Evolutionary conservation across 1,139 yeast species (phyloP).

Genomic region (Candida buenavistaensis): DNA sequence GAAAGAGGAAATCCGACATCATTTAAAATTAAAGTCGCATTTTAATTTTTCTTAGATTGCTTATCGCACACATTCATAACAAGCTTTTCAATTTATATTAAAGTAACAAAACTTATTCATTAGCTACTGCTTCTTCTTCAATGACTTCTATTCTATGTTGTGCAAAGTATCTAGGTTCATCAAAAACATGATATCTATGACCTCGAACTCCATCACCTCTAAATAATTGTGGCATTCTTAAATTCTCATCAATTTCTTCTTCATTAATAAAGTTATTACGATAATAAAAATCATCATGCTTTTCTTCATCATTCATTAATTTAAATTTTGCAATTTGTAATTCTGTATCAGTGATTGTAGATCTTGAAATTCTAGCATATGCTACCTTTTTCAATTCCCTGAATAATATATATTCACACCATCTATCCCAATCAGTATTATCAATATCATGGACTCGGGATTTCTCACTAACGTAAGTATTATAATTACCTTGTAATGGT

Average conservation of each 20-base stretch:
- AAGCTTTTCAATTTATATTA: no score
- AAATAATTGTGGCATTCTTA: slow-evolving; percentile 80
- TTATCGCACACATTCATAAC: no score
- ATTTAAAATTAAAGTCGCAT: no score
- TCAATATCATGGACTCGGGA: slow-evolving; percentile 94
- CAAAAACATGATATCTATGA: slow-evolving; percentile 91
- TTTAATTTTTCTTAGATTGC: no score
- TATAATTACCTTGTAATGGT: slow-evolving; percentile 86
- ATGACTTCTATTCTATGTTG: slow-evolving; percentile 16
- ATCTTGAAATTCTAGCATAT: slow-evolving; percentile 90
- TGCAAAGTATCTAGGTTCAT: slow-evolving; percentile 79
- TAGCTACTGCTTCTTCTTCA: no score
- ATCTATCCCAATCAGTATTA: slow-evolving; percentile 91
- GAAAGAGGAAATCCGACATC: no score
- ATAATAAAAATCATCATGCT: slow-evolving; percentile 42
- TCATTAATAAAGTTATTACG: slow-evolving; percentile 59
- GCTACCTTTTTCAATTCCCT: slow-evolving; percentile 86
- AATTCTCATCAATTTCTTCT: slow-evolving; percentile 54
- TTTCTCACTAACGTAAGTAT: slow-evolving; percentile 80
- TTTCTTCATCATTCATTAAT: slow-evolving; percentile 49
- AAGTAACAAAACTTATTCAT: no score
- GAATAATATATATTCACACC: slow-evolving; percentile 96
- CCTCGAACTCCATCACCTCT: slow-evolving; percentile 95
- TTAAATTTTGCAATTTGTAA: slow-evolving; percentile 92
- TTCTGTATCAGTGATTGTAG: slow-evolving; percentile 95